Evolutionary conservation across 1,284 basidiomycete genomes (phyloP).

Genomic region (Papiliotrema flavescens): DNA sequence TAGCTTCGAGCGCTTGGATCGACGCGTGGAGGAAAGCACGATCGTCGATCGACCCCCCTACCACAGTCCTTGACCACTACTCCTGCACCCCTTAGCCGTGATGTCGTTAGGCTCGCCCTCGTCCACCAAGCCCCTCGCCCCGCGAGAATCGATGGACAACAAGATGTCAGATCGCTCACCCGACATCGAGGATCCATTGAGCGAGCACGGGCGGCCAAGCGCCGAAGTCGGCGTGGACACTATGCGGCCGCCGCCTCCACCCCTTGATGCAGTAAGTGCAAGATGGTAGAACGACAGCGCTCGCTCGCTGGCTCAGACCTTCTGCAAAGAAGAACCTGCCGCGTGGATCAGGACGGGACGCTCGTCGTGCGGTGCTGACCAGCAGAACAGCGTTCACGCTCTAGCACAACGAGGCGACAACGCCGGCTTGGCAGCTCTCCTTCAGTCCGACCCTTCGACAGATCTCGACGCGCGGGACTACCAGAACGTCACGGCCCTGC

Average conservation of each 20-base stretch:
- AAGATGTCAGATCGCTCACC: not conserved
- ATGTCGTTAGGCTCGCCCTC: too few relatives aligned
- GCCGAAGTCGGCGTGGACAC: slow-evolving; percentile 3
- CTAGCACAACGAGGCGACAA: slow-evolving; percentile 86
- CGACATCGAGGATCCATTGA: not conserved
- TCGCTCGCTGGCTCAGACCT: too few relatives aligned
- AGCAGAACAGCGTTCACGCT: slow-evolving; percentile 66
- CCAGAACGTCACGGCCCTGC: slow-evolving; percentile 89
- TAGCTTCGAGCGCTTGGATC: too few relatives aligned
- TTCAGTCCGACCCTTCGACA: slow-evolving; percentile 65
- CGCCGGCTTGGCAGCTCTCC: slow-evolving; percentile 61
- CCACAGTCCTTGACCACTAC: too few relatives aligned
- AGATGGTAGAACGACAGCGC: too few relatives aligned
- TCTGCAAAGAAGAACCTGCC: too few relatives aligned
- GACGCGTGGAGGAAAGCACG: too few relatives aligned
- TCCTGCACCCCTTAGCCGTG: too few relatives aligned
- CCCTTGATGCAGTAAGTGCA: slow-evolving; percentile 5
- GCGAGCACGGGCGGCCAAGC: not conserved
- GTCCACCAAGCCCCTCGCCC: too few relatives aligned
- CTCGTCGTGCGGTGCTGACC: not conserved
- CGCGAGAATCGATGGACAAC: too few relatives aligned
- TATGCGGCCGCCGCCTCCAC: slow-evolving; percentile 7
- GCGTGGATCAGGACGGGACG: not conserved
- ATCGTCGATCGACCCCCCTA: too few relatives aligned
- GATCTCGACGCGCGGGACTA: slow-evolving; percentile 76